These are phyloP conservation scores for Aspergillus avenaceus DNA, from an alignment of 495 filamentous ascomycete genomes.

Conservation along the genomic window DNA sequence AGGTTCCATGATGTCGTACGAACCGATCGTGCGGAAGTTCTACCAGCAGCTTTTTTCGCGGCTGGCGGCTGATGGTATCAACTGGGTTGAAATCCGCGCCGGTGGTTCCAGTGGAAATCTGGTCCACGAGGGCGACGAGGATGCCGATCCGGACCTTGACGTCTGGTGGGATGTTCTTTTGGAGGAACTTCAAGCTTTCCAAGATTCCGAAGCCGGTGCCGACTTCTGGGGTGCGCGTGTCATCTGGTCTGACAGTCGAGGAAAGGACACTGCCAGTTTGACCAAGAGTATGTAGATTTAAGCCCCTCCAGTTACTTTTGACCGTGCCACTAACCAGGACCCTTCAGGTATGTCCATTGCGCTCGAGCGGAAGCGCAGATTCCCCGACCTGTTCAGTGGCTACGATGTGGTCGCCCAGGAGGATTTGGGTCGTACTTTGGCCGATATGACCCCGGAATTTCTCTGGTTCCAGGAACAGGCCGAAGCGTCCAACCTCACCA, in stretches of 20 bases:
- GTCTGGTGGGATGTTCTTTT: slow-evolving; percentile 12
- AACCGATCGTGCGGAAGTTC: slow-evolving; percentile 12
- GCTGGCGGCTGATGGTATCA: slow-evolving; percentile 7
- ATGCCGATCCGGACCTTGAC: slow-evolving; percentile 6
- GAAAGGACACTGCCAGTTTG: slow-evolving; percentile 2
- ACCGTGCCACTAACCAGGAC: not conserved
- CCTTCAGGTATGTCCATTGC: slow-evolving; percentile 11
- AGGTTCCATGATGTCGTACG: slow-evolving; percentile 6
- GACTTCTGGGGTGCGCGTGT: slow-evolving; percentile 16
- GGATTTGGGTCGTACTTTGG: slow-evolving; percentile 16
- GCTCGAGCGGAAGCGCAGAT: slow-evolving; percentile 10
- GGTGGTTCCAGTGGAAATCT: slow-evolving; percentile 3
- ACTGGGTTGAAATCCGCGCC: slow-evolving; percentile 14
- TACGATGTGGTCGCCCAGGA: slow-evolving; percentile 20
- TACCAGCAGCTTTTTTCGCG: slow-evolving; percentile 7
- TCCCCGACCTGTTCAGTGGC: slow-evolving; percentile 17
- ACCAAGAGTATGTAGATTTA: not conserved
- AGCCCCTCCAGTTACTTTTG: not conserved
- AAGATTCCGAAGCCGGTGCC: slow-evolving; percentile 2
- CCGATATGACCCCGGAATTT: slow-evolving; percentile 14
- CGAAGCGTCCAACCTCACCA: slow-evolving; percentile 7
- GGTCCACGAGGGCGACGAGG: slow-evolving; percentile 12
- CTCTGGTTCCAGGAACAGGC: slow-evolving; percentile 19
- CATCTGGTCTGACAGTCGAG: slow-evolving; percentile 12
- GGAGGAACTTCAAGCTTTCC: slow-evolving; percentile 13